These are phyloP conservation scores for Diplodia intermedia DNA, from an alignment of 2,329 filamentous ascomycete species.

Conservation along the genomic window DNA sequence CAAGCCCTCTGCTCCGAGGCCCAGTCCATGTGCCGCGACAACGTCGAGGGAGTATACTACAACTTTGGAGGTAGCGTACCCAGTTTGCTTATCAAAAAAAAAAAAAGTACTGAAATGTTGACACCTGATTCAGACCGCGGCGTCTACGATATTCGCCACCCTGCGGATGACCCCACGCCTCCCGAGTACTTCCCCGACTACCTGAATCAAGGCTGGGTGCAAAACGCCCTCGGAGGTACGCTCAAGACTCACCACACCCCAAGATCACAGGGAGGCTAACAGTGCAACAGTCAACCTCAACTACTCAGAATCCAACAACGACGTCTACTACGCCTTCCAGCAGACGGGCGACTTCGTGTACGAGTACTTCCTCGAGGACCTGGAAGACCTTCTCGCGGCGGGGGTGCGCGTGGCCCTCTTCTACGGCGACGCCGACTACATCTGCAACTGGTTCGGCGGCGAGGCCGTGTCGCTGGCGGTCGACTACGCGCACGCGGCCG, in stretches of 20 bases:
- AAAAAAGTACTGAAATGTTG: slow-evolving; percentile 37
- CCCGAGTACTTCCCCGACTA: slow-evolving; percentile 67
- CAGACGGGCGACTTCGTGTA: slow-evolving; percentile 64
- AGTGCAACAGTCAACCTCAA: slow-evolving; percentile 60
- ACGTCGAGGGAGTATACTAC: slow-evolving; percentile 66
- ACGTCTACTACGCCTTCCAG: slow-evolving; percentile 60
- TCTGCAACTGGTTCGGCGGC: slow-evolving; percentile 48
- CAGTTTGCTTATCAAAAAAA: slow-evolving; percentile 38
- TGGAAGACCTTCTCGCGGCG: slow-evolving; percentile 51
- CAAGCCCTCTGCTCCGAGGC: slow-evolving; percentile 63
- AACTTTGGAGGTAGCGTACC: slow-evolving; percentile 52
- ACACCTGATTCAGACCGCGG: slow-evolving; percentile 43
- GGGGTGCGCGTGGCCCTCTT: slow-evolving; percentile 48
- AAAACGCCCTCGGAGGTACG: slow-evolving; percentile 62
- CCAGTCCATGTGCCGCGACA: slow-evolving; percentile 60
- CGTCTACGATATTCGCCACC: slow-evolving; percentile 66
- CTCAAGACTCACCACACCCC: background rate
- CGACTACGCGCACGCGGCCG: slow-evolving; percentile 46
- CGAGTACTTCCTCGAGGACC: slow-evolving; percentile 59
- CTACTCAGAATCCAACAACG: slow-evolving; percentile 59
- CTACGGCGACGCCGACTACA: slow-evolving; percentile 48
- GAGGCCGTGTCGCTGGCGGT: slow-evolving; percentile 43
- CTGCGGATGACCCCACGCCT: slow-evolving; percentile 66
- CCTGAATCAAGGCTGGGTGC: slow-evolving; percentile 66
- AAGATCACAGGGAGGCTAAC: background rate